Evolutionary conservation across 371 early-diverging fungal genomes (phyloP), one percentile per base, ranked within the genome.

Genomic region (Vairimorpha apis): DNA sequence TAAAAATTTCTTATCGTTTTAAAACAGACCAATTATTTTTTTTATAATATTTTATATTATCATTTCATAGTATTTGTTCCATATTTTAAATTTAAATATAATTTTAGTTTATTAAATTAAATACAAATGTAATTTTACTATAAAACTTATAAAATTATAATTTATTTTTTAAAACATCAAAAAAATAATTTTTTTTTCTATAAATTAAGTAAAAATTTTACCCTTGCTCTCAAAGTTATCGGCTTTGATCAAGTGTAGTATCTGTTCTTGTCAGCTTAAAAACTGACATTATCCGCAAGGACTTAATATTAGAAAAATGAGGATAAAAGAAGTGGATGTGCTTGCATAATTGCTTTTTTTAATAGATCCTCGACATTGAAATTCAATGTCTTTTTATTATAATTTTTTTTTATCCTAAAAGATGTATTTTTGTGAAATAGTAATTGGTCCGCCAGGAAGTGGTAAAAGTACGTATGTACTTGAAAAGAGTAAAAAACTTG

Each of bases 161-260:
- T 41, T 41, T 14, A 8, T 14, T 41, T 41, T 41, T 14, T 8
- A 41, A 41, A 41, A 8, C 41, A 5, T 14, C 41, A 5, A 5
- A 5, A 5, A 8, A 5, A 8, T 41, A 8, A 5, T 41, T 41
- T 41, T 41, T 14, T 41, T 41, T 41, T 14, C 47, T 47, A 47
- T 47, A 47, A 47, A 47, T 47, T 47, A 12, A 12, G 2, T n/a
- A 58, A 58, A 14, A 14, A 16, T 12, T 13, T n/a, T 7, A 23
- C 76, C 80, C 72, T 21, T 86, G 85, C 86, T 87, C 87, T 87
- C 87, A 86, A 85, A 87, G 87, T 86, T 85, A 83, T 85, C 87
- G 87, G 88, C 88, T 87, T 86, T 86, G 87, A 88, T 87, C 87
- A 88, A 88, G 88, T 87, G 87, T 87, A 88, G 87, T 88, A 87